Percentiles rank a stretch among this genome's conserved stretches.
Conservation (phyloP, 768 basidiomycete genomes). For the Harrya chromipes region DNA sequence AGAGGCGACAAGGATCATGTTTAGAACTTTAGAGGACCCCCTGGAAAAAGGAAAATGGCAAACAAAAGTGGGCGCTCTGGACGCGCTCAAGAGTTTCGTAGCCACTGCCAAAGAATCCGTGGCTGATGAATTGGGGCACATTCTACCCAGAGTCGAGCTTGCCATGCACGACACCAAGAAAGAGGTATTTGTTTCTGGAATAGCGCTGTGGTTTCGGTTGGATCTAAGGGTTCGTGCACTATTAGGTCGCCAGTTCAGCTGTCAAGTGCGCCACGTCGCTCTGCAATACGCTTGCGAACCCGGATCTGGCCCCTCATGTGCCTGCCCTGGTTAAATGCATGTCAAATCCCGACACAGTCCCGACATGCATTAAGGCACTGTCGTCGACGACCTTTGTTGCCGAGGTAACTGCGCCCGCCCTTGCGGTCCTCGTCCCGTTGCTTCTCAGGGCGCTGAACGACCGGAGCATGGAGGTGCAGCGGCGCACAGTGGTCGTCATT, state of each 20-base stretch:
- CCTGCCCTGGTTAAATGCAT: conserved; percentile 90
- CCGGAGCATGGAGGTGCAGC: conserved; percentile 94
- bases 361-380: conserved; percentile 91
- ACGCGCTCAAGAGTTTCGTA: conserved; percentile 77
- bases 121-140: conserved; percentile 75
- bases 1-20: conserved; percentile 70
- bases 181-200: conserved; percentile 54
- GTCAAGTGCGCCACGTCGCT: conserved; percentile 86
- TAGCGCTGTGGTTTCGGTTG: neutral
- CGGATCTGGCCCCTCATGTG: conserved; percentile 88
- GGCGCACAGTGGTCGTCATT: conserved; percentile 89
- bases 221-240: conserved; percentile 6
- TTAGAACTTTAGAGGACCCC: conserved; percentile 66
- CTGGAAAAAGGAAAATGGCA: conserved; percentile 90
- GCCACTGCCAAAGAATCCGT: conserved; percentile 67
- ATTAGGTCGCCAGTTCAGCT: conserved; percentile 80
- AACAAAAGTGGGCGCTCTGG: conserved; percentile 89
- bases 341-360: conserved; percentile 84
- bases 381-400: conserved; percentile 96
- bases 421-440: conserved; percentile 93
- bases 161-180: conserved; percentile 97
- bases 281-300: conserved; percentile 88
- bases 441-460: conserved; percentile 90
- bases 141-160: conserved; percentile 81
- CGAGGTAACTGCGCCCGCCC: conserved; percentile 93